Evolutionary conservation across 306 rosid genomes (phyloP).

Genomic region (Citrullus mucosospermus): DNA sequence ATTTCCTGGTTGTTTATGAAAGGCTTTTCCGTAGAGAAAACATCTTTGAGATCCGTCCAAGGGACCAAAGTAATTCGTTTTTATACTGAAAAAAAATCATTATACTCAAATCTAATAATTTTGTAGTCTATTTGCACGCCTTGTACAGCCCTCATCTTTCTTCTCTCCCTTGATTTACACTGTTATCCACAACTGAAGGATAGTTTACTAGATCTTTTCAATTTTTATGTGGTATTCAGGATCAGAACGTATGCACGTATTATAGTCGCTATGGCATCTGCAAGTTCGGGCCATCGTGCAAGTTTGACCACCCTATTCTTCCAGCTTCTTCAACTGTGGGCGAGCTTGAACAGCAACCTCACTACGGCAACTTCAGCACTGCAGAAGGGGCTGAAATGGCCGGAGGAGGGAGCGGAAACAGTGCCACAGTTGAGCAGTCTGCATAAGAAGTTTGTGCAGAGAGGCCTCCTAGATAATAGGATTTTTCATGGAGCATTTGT

Average conservation of each 20-base stretch:
- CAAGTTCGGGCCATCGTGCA: slow-evolving; percentile 89
- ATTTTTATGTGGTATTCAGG: slow-evolving; percentile 38
- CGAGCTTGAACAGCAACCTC: slow-evolving; percentile 19
- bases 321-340: slow-evolving; percentile 25
- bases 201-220: background rate
- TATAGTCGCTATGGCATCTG: slow-evolving; percentile 87
- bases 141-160: background rate
- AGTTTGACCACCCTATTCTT: slow-evolving; percentile 52
- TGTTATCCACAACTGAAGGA: background rate
- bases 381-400: slow-evolving; percentile 30
- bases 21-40: background rate
- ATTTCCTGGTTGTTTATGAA: slow-evolving; percentile 1
- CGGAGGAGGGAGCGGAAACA: slow-evolving; percentile 33
- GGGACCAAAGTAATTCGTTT: background rate
- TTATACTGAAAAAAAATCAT: background rate
- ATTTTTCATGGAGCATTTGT: background rate
- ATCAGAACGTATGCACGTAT: slow-evolving; percentile 54
- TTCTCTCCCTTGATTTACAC: background rate
- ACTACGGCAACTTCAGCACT: background rate
- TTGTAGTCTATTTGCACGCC: background rate
- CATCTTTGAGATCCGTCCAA: background rate
- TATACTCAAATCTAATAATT: background rate
- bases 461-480: slow-evolving; percentile 12
- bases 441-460: slow-evolving; percentile 28
- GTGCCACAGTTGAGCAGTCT: slow-evolving; percentile 26